Evolutionary conservation across 192 early-diverging fungal species (phyloP).

Genomic region (Linnemannia zychae): DNA sequence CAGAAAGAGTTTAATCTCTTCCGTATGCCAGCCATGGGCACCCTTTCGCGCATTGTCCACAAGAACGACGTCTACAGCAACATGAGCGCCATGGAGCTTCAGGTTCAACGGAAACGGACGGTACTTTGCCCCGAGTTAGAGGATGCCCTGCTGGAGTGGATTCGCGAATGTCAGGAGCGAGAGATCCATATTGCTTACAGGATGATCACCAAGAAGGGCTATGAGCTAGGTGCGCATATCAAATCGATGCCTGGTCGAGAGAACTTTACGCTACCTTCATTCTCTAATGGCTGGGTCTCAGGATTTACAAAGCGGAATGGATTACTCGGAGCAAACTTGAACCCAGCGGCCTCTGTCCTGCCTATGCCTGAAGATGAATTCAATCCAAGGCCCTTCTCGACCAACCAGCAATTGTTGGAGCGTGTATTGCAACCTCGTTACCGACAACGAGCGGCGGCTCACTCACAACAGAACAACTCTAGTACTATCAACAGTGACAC

Average conservation of each 20-base stretch:
- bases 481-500: background rate
- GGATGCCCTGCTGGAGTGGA: constrained; percentile 31
- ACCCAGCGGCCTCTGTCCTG: constrained; percentile 4
- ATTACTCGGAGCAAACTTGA: constrained; percentile 23
- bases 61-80: constrained; percentile 20
- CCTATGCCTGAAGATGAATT: background rate
- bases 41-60: constrained; percentile 43
- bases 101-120: constrained; percentile 29
- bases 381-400: constrained; percentile 12
- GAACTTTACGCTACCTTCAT: constrained; percentile 11
- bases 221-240: constrained; percentile 28
- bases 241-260: constrained; percentile 17
- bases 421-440: background rate
- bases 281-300: constrained; percentile 55
- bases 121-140: constrained; percentile 43
- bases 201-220: constrained; percentile 51
- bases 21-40: constrained; percentile 44
- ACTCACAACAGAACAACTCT: background rate
- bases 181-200: constrained; percentile 39
- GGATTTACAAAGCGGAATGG: constrained; percentile 49
- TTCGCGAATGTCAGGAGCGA: constrained; percentile 32
- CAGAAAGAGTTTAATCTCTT: constrained; percentile 16
- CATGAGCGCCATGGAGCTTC: constrained; percentile 31
- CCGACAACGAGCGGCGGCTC: background rate
- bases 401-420: constrained; percentile 25